A percentile compares a stretch with the other conserved stretches of the same genome.
phyloP scores from a whole-genome alignment of 176 grass and related monocot genomes.

The Eragrostis nindensis region DNA sequence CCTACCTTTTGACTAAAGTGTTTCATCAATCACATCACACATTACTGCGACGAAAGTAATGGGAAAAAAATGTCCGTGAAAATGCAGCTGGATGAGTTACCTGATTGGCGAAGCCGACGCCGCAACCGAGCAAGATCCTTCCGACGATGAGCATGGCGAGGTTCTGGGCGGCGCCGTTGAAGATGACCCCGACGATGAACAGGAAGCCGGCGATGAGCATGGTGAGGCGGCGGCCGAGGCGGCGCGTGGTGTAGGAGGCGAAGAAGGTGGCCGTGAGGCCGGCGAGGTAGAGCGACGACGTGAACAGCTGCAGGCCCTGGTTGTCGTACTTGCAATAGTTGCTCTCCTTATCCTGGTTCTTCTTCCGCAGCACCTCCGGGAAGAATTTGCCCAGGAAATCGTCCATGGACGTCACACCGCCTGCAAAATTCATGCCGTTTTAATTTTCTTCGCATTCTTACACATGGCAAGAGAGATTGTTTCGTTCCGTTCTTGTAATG shows the following conservation, averaged over 20 bases:
- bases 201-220: conserved; percentile 89
- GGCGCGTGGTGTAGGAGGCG: conserved; percentile 90
- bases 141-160: conserved; percentile 86
- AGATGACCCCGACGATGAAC: conserved; percentile 79
- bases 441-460: neutral
- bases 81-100: conserved; percentile 12
- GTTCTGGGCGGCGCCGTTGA: conserved; percentile 75
- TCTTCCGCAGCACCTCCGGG: conserved; percentile 68
- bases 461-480: too few species aligned
- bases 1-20: conserved; percentile 33
- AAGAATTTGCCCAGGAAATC: conserved; percentile 85
- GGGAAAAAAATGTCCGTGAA: neutral
- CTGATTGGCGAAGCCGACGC: conserved; percentile 93
- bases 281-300: conserved; percentile 90
- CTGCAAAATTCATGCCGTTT: conserved; percentile 27
- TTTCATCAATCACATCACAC: neutral
- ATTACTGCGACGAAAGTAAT: neutral
- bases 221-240: conserved; percentile 74
- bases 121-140: conserved; percentile 86
- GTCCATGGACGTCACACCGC: conserved; percentile 77
- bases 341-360: conserved; percentile 74
- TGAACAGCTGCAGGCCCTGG: conserved; percentile 85
- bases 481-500: neutral
- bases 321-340: conserved; percentile 99
- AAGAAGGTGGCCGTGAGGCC: conserved; percentile 86